phyloP scores from a whole-genome alignment of 2,329 filamentous ascomycete species.

The Pseudocercospora macadamiae region DNA sequence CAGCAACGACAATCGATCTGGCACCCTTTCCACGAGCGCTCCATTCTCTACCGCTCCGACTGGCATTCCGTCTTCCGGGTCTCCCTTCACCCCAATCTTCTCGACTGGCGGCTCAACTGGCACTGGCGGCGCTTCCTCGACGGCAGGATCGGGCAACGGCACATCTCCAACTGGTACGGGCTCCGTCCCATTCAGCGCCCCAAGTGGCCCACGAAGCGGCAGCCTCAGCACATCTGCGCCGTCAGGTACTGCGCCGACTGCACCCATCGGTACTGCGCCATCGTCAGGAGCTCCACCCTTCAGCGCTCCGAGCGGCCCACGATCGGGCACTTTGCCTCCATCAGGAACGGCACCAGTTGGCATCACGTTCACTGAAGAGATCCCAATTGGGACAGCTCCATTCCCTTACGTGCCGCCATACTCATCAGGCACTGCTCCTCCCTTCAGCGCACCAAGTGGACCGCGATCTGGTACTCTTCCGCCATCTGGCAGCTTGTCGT shows the following conservation, averaged over 20 bases:
- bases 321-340: constrained; percentile 11
- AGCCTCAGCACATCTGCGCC: background rate
- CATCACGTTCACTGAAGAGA: background rate
- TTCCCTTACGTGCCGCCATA: constrained; percentile 2
- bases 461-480: constrained; percentile 11
- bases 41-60: background rate
- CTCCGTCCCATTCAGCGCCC: constrained; percentile 7
- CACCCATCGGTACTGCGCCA: constrained; percentile 7
- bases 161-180: background rate
- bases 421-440: constrained; percentile 6
- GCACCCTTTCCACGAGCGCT: background rate
- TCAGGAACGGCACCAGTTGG: constrained; percentile 14
- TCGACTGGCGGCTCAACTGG: constrained; percentile 16
- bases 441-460: constrained; percentile 15
- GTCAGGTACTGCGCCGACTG: constrained; percentile 9
- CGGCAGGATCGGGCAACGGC: constrained; percentile 8
- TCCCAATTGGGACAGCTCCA: constrained; percentile 8
- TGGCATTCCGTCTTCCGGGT: background rate
- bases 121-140: constrained; percentile 16
- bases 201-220: constrained; percentile 2
- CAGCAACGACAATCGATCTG: constrained; percentile 6
- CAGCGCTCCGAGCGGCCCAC: constrained; percentile 12
- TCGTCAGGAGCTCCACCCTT: constrained; percentile 13
- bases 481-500: constrained; percentile 2
- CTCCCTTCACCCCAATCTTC: constrained; percentile 15